Evolutionary conservation across 192 early-diverging fungal genomes (phyloP), one percentile per base, ranked within the genome.

Genomic region (Umbelopsis ramanniana): DNA sequence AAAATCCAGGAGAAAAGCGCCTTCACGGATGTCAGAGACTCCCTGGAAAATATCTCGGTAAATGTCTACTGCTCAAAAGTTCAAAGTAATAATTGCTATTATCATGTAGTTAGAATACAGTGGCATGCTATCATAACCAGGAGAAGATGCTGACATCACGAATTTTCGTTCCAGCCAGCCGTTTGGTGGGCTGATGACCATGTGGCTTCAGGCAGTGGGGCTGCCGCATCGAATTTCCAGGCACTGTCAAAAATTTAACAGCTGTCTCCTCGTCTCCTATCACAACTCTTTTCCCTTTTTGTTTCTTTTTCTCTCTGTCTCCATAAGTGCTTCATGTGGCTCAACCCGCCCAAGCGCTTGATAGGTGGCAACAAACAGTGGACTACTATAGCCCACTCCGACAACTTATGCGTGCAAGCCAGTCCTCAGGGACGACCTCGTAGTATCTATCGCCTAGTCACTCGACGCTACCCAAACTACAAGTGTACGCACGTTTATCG

Each of bases 331-430:
- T 63, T 35, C 26, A 63, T 63, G 57, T 63, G 57, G 57, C 57
- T 63, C 26, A 63, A 63, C 57, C 57, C 57, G 26, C 57, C 57
- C 11, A 63, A 63, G 33, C 57, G 57, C 33, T 19, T 63, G 33
- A 63, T 63, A 26, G 57, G 57, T 37, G 57, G 57, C 11, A 35
- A 29, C 17, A 63, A 63, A 14, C 57, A 63, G 14, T 63, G 57
- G 57, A 37, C 57, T 6, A 63, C 26, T 63, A 37, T 63, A 37
- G 57, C 26, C 12, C 57, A 35, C 57, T 63, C 57, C 12, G 57
- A 63, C 33, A 37, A 35, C 19, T 14, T 63, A 37, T 63, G 33
- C 26, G 26, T 63, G 4, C 57, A 63, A 63, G 29, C 17, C 26
- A 63, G 57, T 63, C 26, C 57, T 29, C 57, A 35, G 7, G 29